A percentile compares a stretch with the other conserved stretches of the same genome.
These are phyloP conservation scores for Sclerospora graminicola DNA, from an alignment of 352 stramenopile species.

Conservation along the genomic window DNA sequence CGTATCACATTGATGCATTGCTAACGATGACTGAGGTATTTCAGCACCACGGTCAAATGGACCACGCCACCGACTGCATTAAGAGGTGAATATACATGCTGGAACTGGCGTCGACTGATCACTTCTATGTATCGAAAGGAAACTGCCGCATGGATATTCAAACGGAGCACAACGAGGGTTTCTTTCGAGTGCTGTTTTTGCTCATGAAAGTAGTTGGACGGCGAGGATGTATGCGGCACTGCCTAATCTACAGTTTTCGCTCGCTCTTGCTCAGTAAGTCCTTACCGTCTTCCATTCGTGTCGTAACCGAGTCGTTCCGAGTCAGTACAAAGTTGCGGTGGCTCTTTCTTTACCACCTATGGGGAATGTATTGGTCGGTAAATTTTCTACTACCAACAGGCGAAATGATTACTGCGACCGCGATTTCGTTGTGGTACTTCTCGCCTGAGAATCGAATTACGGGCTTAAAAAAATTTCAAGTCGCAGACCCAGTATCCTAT, in stretches of 20 bases:
- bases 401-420: conserved; percentile 70
- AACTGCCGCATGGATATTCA: conserved; percentile 75
- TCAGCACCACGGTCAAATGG: conserved; percentile 83
- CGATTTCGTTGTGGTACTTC: conserved; percentile 75
- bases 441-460: conserved; percentile 49
- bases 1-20: conserved; percentile 77
- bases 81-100: too few relatives aligned
- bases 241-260: too few relatives aligned
- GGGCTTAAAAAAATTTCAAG: conserved; percentile 38
- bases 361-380: conserved; percentile 75
- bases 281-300: conserved; percentile 37
- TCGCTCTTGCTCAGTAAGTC: too few relatives aligned
- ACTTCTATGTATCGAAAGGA: conserved; percentile 75
- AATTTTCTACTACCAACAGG: conserved; percentile 53
- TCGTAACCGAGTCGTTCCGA: conserved; percentile 60
- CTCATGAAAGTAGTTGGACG: too few relatives aligned
- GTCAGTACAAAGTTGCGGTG: conserved; percentile 54
- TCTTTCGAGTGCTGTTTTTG: too few relatives aligned
- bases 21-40: conserved; percentile 84
- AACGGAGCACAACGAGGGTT: too few relatives aligned
- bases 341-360: conserved; percentile 67
- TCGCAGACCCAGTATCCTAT: conserved; percentile 55
- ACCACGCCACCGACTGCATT: conserved; percentile 68
- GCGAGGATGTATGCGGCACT: too few relatives aligned
- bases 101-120: too few relatives aligned